Evolutionary conservation across 106 monocot genomes (phyloP), one percentile per base, ranked within the genome.

Genomic region (Dendrobium huoshanense): DNA sequence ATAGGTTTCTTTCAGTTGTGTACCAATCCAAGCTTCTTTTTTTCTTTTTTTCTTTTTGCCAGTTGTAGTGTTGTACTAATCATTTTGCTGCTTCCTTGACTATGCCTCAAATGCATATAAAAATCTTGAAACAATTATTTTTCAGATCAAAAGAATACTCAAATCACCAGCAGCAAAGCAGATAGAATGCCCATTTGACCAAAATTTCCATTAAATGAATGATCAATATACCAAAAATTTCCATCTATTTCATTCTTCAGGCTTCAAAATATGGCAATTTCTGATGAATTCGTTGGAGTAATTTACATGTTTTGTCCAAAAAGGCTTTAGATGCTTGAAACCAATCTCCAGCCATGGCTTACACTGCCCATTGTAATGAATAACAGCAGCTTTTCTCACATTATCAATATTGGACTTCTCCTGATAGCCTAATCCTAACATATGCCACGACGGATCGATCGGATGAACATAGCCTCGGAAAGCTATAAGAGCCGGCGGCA

Each of bases 291-390:
- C 87, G 65, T 92, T 90, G 81, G 96, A 90, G 88, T 90, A 90
- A 84, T 96, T 94, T 75, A 96, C 92, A 85, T 96, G 81, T 55
- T 89, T 93, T 47, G 87, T 89, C 96, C 96, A 96, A 80, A 94
- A 92, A 31, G 91, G 94, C 75, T 86, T 89, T 9, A 96, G 87
- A 77, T 94, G 89, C 80, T 87, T 94, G 83, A 85, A 96, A 22
- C 90, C 96, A 67, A 96, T 96, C 56, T 94, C 94, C 65, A 96
- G 79, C 96, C 96, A 96, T 70, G 96, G 96, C 77, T 96, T 96
- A 55, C 87, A 88, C 79, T 93, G 96, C 6, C 96, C 93, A 79
- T 96, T 96, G 78, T 91, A 94, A 67, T 96, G 96, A 78, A 96
- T 90, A 13, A 96, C 96, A 24, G 93, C 91, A 80, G 96, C 84